phyloP scores from a whole-genome alignment of 306 rosid genomes.

The Gastrolobium villosum region DNA sequence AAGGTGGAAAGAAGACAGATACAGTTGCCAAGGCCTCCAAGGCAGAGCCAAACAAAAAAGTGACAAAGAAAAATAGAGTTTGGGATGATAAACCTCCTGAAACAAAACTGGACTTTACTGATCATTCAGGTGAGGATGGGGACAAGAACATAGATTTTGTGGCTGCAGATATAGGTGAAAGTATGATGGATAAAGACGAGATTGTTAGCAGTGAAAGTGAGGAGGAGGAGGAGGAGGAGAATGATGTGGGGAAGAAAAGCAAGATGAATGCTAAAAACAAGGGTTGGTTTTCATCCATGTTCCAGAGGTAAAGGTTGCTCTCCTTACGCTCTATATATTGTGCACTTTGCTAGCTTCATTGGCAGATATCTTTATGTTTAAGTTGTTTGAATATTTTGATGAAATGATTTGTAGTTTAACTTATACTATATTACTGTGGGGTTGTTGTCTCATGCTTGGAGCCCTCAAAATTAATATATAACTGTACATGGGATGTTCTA shows the following conservation, averaged over 20 bases:
- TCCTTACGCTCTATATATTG: background rate
- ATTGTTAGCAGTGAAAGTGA: constrained; percentile 81
- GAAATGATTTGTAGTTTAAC: background rate
- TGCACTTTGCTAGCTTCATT: constrained; percentile 22
- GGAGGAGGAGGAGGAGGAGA: constrained; percentile 64
- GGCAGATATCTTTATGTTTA: background rate
- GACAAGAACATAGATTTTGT: constrained; percentile 63
- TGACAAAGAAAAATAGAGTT: constrained; percentile 41
- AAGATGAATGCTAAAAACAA: constrained; percentile 81
- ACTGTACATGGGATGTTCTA: background rate
- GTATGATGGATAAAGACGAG: constrained; percentile 95
- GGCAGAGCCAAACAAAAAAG: constrained; percentile 57
- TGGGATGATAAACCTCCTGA: constrained; percentile 35
- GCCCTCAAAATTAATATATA: background rate
- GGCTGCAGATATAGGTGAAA: constrained; percentile 82
- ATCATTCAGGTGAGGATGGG: constrained; percentile 55
- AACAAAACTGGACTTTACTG: constrained; percentile 43
- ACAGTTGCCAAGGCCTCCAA: constrained; percentile 71
- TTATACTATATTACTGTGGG: background rate
- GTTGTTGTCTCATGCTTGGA: background rate
- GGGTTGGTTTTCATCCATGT: constrained; percentile 93
- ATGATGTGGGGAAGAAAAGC: constrained; percentile 60
- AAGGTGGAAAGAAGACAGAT: constrained; percentile 81
- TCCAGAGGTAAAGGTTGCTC: constrained; percentile 72
- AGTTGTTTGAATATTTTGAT: constrained; percentile 16